Base-by-base conservation (phyloP, 495 filamentous ascomycete genomes). In the Penicillium cosmopolitanum region DNA sequence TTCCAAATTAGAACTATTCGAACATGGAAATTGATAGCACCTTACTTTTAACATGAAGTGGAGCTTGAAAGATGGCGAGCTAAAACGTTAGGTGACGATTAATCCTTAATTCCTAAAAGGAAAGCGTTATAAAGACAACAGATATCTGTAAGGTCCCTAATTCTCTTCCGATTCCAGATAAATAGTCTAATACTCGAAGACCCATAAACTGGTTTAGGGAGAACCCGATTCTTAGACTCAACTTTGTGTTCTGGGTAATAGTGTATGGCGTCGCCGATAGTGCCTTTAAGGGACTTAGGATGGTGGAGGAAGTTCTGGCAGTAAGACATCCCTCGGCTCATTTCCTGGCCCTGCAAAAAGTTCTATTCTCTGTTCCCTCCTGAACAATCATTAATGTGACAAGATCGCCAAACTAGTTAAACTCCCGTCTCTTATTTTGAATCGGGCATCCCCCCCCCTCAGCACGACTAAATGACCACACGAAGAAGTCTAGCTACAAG, bases 61-160 rank as follows among this genome's bases (percentile, higher is more conserved):
- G 56, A 62, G 52, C 12, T 44, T 16, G 11, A 38, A 61, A 18
- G 55, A 43, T 7, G 43, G 33, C 0, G 43, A 5, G 19, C n/a
- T 70, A 25, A 67, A 58, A 51, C 34, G 46, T n/a, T 70, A 44
- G 67, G 56, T 70, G 10, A 66, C 47, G 34, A 67, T 70, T 23
- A 35, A 62, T 56, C 57, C 58, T 16, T 16, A 67, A 31, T 70
- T 70, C 36, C 11, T 70, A 1, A 70, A 70, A 56, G 65, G 60
- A 28, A 42, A 13, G 10, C 44, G 62, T n/a, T 58, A 64, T 56
- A 50, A 38, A 10, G 53, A 67, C 31, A 48, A 66, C 25, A 43
- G 3, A 35, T 23, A 7, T 25, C 34, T 57, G 52, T 70, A 52
- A 67, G 61, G 52, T n/a, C n/a, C 21, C 25, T 47, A 54, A 46